Evolutionary conservation across 1,139 yeast genomes (phyloP).

Genomic region (Suhomyces kunorum): DNA sequence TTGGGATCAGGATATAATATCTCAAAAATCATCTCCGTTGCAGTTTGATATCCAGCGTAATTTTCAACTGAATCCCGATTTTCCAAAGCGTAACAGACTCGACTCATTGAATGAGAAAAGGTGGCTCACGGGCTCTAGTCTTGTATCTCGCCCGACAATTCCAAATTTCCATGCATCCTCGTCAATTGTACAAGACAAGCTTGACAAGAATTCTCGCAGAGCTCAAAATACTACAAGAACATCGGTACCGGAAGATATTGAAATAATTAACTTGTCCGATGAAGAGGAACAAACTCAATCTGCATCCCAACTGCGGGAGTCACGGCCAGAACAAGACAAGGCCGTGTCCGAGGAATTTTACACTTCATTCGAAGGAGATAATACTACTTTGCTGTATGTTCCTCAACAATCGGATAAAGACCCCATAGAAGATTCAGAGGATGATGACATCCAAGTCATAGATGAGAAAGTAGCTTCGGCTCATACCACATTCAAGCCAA

Average conservation of each 20-base stretch:
- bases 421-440: constrained; percentile 15
- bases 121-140: too few species aligned
- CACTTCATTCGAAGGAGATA: too few species aligned
- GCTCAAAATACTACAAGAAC: neutral
- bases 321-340: too few species aligned
- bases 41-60: neutral
- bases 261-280: constrained; percentile 13
- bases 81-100: neutral
- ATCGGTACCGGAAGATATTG: constrained; percentile 3
- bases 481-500: constrained; percentile 22
- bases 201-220: neutral
- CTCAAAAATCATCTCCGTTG: neutral
- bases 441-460: constrained; percentile 27
- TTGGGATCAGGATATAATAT: too few species aligned
- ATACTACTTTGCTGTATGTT: too few species aligned
- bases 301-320: too few species aligned
- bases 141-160: neutral
- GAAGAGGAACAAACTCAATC: constrained; percentile 12
- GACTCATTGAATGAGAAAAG: neutral
- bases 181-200: neutral
- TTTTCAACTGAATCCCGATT: neutral
- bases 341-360: too few species aligned
- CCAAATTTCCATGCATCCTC: neutral
- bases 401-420: too few species aligned
- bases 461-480: constrained; percentile 22